phyloP scores from a whole-genome alignment of 2,329 filamentous ascomycete species.

The Pseudogymnoascus sp. region DNA sequence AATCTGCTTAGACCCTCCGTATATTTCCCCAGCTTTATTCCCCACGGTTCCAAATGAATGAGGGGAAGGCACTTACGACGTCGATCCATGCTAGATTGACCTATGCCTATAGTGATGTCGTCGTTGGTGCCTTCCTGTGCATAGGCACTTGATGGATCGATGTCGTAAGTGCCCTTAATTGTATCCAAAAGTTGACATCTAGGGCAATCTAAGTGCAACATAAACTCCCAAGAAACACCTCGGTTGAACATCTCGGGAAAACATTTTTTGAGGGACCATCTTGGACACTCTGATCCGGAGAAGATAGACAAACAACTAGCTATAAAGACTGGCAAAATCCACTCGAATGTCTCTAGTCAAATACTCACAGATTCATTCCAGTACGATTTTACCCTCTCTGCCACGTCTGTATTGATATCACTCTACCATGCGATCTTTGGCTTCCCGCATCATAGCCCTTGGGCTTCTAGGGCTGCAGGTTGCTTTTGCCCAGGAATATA shows the following conservation, averaged over 20 bases:
- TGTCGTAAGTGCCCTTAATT: too few relatives aligned
- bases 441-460: not conserved
- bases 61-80: not conserved
- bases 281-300: not conserved
- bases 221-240: too few relatives aligned
- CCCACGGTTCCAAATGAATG: not conserved
- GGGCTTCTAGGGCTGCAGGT: not conserved
- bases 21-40: not conserved
- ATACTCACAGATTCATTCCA: not conserved
- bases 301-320: not conserved
- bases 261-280: not conserved
- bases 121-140: too few relatives aligned
- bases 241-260: too few relatives aligned
- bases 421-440: not conserved
- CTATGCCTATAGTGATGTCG: too few relatives aligned
- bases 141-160: too few relatives aligned
- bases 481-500: not conserved
- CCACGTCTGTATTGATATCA: not conserved
- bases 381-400: not conserved
- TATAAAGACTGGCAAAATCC: not conserved
- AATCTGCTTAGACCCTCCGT: not conserved
- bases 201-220: too few relatives aligned
- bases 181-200: too few relatives aligned
- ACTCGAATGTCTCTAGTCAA: not conserved
- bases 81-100: not conserved